phyloP scores from a whole-genome alignment of 75 land plant species.

The Selaginella moellendorffii region DNA sequence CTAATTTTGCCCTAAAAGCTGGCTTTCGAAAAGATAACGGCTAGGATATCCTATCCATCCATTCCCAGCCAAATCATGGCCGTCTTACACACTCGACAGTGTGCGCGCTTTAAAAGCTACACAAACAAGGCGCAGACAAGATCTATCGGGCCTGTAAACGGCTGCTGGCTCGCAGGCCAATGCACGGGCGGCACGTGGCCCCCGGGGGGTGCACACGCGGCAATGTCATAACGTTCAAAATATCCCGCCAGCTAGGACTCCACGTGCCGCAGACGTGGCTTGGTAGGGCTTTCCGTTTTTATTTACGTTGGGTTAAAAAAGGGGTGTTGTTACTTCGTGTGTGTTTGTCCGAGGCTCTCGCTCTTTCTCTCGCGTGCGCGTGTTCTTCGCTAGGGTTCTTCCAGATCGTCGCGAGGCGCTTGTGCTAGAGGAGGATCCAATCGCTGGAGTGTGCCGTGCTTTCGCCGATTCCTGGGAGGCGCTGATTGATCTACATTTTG shows the following conservation, averaged over 20 bases:
- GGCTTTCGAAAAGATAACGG: too few relatives aligned
- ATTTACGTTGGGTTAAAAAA: too few relatives aligned
- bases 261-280: not conserved
- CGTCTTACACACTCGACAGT: too few relatives aligned
- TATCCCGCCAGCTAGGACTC: not conserved
- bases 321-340: too few relatives aligned
- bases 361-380: too few relatives aligned
- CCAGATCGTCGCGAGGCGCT: not conserved
- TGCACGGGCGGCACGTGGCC: not conserved
- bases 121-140: not conserved
- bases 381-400: not conserved
- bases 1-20: too few relatives aligned
- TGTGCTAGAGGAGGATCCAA: not conserved
- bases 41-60: too few relatives aligned
- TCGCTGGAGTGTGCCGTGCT: not conserved
- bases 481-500: not conserved
- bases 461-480: too few relatives aligned
- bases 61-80: too few relatives aligned
- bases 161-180: too few relatives aligned
- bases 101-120: not conserved
- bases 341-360: not conserved
- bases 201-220: not conserved
- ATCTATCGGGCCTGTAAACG: not conserved
- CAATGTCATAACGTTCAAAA: conserved; percentile 1
- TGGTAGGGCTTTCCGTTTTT: not conserved